Conservation (phyloP, 805 yeast genomes). For the Candida sakaeoensis region DNA sequence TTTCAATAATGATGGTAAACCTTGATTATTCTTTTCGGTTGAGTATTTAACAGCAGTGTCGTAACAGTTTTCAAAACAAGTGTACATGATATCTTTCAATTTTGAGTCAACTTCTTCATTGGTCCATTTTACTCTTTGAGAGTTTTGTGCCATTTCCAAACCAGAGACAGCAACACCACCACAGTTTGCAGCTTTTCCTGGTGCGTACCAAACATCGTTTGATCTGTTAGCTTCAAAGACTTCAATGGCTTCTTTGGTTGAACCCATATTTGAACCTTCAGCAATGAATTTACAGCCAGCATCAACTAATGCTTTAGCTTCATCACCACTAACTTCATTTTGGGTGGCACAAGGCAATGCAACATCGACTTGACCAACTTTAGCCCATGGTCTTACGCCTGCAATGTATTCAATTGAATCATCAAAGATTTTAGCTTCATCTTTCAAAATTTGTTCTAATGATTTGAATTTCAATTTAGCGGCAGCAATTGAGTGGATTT, state of each 20-base stretch:
- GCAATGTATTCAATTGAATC: constrained; percentile 71
- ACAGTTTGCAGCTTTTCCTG: constrained; percentile 98
- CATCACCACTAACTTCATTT: constrained; percentile 95
- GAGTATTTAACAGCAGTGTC: constrained; percentile 79
- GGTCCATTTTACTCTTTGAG: constrained; percentile 89
- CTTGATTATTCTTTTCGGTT: constrained; percentile 56
- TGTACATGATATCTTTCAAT: constrained; percentile 88
- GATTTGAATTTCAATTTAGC: constrained; percentile 79
- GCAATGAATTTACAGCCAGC: constrained; percentile 92
- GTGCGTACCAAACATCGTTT: constrained; percentile 89
- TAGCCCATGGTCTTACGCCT: constrained; percentile 96
- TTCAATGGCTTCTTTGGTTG: constrained; percentile 94
- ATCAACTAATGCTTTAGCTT: constrained; percentile 90
- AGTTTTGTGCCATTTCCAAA: constrained; percentile 99
- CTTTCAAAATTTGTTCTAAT: constrained; percentile 61
- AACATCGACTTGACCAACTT: constrained; percentile 87
- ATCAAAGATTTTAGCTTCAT: constrained; percentile 51
- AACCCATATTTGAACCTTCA: constrained; percentile 99
- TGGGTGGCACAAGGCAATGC: constrained; percentile 99
- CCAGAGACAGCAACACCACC: constrained; percentile 99
- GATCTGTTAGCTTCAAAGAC: constrained; percentile 84
- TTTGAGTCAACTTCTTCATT: constrained; percentile 87
- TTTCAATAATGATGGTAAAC: constrained; percentile 88
- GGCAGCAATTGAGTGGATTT: constrained; percentile 66
- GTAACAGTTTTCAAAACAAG: constrained; percentile 90